Evolutionary conservation across 768 basidiomycete genomes (phyloP), one percentile per base, ranked within the genome.

Genomic region (Stropharia rugosoannulata): DNA sequence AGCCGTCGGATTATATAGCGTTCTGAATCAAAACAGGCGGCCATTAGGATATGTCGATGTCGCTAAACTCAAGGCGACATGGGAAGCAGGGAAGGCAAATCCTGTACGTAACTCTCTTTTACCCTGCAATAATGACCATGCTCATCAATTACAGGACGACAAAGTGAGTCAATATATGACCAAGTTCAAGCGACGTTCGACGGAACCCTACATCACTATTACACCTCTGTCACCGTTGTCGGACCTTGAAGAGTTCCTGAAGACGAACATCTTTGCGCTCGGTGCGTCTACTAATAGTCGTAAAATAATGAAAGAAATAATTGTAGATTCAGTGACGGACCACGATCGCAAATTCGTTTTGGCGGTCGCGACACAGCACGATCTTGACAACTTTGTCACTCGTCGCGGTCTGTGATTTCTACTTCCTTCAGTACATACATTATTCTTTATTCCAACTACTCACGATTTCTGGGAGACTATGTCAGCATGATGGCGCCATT

Each of bases 11-110:
- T 45, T 11, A 11, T 9, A 41, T 45, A 96, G 93, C 2, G 89
- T 96, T 0, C 78, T 97, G 27, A 86, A 89, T 63, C 77, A 75
- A 51, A 76, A 81, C 27, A 81, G 90, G 44, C 82, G 81, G 64
- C 93, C 90, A 5, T 70, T 96, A 16, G 95, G 95, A 4, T 95
- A 95, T 61, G 73, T 97, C 47, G 89, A 95, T 59, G 87, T 93
- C 37, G 76, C 86, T 1, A 74, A 73, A 4, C 73, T 96, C 56
- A 95, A 93, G 73, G 65, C 76, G 32, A 85, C 84, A 64, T 95
- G 90, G 85, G 87, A 93, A 70, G 81, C 82, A 3, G 86, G 86
- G 16, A 65, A 80, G 46, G 87, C 89, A 3, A 78, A 86, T 57
- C 85, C 88, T 3, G 93, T 93, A 59, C 57, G 87, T 50, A 12